These are phyloP conservation scores for Suillus alpinus DNA, from an alignment of 768 basidiomycete genomes.

Conservation along the genomic window DNA sequence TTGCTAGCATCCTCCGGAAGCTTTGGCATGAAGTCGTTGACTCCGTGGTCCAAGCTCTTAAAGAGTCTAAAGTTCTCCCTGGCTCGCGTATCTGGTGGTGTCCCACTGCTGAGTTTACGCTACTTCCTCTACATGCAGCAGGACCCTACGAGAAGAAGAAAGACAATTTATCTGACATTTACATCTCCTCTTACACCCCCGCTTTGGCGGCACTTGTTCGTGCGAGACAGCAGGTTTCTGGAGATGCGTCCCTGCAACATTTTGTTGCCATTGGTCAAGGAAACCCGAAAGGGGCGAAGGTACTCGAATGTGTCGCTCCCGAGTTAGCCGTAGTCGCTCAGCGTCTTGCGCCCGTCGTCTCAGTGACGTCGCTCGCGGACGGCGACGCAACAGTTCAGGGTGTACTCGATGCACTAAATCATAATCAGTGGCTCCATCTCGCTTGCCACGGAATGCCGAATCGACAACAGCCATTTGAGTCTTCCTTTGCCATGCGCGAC, in stretches of 20 bases:
- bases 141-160: neutral
- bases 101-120: too few relatives aligned
- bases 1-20: conserved; percentile 8
- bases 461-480: conserved; percentile 10
- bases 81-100: too few relatives aligned
- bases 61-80: neutral
- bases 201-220: too few relatives aligned
- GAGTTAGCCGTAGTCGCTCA: too few relatives aligned
- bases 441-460: conserved; percentile 19
- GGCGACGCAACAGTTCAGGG: neutral
- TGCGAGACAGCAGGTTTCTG: too few relatives aligned
- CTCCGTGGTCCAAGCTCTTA: conserved; percentile 17
- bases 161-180: too few relatives aligned
- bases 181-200: too few relatives aligned
- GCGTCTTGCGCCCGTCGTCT: too few relatives aligned
- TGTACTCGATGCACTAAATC: conserved; percentile 4
- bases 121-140: neutral
- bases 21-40: conserved; percentile 27
- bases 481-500: conserved; percentile 15
- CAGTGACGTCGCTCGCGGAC: neutral
- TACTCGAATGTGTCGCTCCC: too few relatives aligned
- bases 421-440: conserved; percentile 15
- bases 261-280: too few relatives aligned
- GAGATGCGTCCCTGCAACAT: too few relatives aligned
- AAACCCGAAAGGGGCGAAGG: too few relatives aligned